Evolutionary conservation across 208 protist species (phyloP).

Genomic region (Naegleria gruberi): DNA sequence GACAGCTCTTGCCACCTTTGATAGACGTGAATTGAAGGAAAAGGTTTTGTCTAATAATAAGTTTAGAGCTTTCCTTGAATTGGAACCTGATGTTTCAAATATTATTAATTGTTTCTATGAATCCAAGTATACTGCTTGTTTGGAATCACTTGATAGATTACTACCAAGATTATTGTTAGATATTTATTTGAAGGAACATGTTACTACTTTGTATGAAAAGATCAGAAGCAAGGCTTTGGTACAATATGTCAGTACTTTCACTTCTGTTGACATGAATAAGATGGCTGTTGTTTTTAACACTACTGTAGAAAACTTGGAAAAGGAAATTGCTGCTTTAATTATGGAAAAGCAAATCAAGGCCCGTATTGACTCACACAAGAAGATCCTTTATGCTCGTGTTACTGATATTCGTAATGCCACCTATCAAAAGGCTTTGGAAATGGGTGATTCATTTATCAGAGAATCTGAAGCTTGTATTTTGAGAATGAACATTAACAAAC

Average conservation of each 20-base stretch:
- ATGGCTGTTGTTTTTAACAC: slow-evolving; percentile 64
- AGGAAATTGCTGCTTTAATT: slow-evolving; percentile 58
- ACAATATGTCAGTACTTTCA: slow-evolving; percentile 58
- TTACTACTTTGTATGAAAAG: slow-evolving; percentile 40
- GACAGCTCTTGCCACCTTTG: slow-evolving; percentile 63
- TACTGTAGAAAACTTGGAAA: slow-evolving; percentile 42
- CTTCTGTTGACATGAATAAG: slow-evolving; percentile 49
- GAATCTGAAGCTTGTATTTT: slow-evolving; percentile 20
- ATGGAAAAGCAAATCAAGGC: slow-evolving; percentile 51
- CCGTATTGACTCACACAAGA: slow-evolving; percentile 66
- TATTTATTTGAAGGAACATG: slow-evolving; percentile 50
- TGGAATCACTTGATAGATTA: not conserved
- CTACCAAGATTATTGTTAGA: slow-evolving; percentile 48
- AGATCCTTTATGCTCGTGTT: slow-evolving; percentile 45
- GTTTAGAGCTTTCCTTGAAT: slow-evolving; percentile 57
- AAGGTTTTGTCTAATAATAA: slow-evolving; percentile 47
- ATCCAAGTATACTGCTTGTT: slow-evolving; percentile 38
- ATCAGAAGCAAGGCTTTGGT: slow-evolving; percentile 48
- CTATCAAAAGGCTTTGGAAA: slow-evolving; percentile 40
- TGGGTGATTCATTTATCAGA: slow-evolving; percentile 41
- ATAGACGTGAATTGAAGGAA: slow-evolving; percentile 47
- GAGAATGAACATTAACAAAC: slow-evolving; percentile 28
- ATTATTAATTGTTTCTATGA: slow-evolving; percentile 51
- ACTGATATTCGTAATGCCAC: slow-evolving; percentile 47
- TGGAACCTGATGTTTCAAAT: slow-evolving; percentile 50